A percentile compares a stretch with the other conserved stretches of the same genome.
Conservation (phyloP, 345 rosid genomes). For the Trapa incisa region DNA sequence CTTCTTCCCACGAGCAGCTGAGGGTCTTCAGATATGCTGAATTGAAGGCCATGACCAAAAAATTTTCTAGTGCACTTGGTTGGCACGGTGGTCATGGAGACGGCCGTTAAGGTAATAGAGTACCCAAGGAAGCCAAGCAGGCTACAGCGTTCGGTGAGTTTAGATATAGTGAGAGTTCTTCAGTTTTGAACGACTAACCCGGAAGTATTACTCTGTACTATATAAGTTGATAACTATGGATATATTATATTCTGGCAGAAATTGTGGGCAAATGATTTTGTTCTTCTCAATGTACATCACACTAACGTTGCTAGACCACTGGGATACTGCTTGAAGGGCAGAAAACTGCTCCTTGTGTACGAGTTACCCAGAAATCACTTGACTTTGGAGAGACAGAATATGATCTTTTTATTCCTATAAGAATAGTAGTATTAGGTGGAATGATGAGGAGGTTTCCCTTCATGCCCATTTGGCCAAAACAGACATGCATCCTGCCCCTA, state of each 20-base stretch:
- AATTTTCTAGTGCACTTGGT: not conserved
- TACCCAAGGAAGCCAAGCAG: conserved; percentile 1
- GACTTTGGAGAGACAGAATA: not conserved
- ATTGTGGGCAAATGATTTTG: not conserved
- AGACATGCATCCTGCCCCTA: too few species aligned
- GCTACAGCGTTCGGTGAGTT: not conserved
- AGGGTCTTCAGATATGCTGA: not conserved
- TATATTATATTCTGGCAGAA: too few species aligned
- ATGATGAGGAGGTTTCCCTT: too few species aligned
- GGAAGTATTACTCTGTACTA: too few species aligned
- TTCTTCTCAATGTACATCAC: not conserved
- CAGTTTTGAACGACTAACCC: too few species aligned
- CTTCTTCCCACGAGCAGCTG: not conserved
- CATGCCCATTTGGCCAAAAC: too few species aligned
- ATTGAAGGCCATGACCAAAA: not conserved
- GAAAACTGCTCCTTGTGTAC: not conserved
- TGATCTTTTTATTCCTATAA: too few species aligned
- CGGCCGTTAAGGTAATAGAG: not conserved
- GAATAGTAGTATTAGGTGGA: too few species aligned
- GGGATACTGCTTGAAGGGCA: conserved; percentile 2
- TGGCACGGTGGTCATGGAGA: not conserved
- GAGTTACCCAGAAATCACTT: not conserved
- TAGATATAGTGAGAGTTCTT: not conserved
- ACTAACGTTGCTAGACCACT: not conserved
- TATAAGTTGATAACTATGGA: too few species aligned